Base-by-base conservation (phyloP, 129 eudicot species). In the Rutidosis leptorrhynchoides region DNA sequence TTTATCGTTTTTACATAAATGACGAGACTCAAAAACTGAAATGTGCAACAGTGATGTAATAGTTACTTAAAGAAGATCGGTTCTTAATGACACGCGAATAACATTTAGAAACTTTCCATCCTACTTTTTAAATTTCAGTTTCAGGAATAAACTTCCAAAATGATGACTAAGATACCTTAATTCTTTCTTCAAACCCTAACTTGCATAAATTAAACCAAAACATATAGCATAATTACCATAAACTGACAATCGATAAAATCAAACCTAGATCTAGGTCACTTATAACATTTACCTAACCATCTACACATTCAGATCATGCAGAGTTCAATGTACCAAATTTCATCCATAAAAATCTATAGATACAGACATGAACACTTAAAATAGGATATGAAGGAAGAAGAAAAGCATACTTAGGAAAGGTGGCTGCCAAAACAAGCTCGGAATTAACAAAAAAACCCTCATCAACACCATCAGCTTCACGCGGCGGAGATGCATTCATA, bases 401-500 rank as follows among this genome's bases (percentile, higher is more conserved):
- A 14, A 35, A 16, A 35, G 56, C 65, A 25, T 75, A 75, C 80
- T 68, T 75, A 29, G 74, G 75, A 68, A 68, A 68, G 58, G 37
- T 61, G 16, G 74, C 75, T 12, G 80, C 75, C 21, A 75, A 61
- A 4, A 75, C 80, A 1, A 75, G 51, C 26, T 75, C 74, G 17
- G 80, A 68, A 68, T 75, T 75, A 22, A 75, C 80, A 28, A 68
- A 49, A 61, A 19, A 42, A 6, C 40, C 83, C 45, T 70, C 70
- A 71, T 58, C 74, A 10, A 24, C 63, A 0, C 60, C 85, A 4
- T 77, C 83, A 1, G 63, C 72, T 62, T 82, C 86, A 23, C 58
- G 68, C 0, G 75, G 83, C 6, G 86, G 86, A 15, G 82, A 70
- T 0, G 80, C 84, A 22, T 83, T 83, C 71, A 83, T 83, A 56